Conservation (phyloP, 2,329 filamentous ascomycete species). For the Verticillium isaacii region DNA sequence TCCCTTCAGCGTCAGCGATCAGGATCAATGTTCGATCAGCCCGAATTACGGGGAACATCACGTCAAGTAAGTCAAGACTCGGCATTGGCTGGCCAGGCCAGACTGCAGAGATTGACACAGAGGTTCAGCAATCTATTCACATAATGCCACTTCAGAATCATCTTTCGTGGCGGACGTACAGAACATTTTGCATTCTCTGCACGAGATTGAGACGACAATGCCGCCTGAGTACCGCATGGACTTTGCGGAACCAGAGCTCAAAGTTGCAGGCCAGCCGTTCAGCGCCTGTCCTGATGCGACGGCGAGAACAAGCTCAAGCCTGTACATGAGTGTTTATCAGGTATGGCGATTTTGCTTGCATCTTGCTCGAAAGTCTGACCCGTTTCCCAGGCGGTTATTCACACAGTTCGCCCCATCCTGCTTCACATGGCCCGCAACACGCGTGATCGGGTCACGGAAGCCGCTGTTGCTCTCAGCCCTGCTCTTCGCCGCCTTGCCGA, state of each 20-base stretch:
- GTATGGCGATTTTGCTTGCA: neutral
- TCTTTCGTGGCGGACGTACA: constrained; percentile 5
- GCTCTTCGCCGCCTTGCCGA: constrained; percentile 3
- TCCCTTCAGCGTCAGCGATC: constrained; percentile 2
- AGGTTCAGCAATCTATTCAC: constrained; percentile 2
- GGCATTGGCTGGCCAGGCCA: accelerated
- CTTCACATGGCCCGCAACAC: constrained; percentile 9
- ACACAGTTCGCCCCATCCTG: constrained; percentile 9
- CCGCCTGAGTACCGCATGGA: constrained; percentile 5
- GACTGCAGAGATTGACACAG: neutral
- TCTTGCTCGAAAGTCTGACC: too few relatives aligned
- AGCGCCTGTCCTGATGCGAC: neutral
- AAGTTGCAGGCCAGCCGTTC: constrained; percentile 4
- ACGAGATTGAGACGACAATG: constrained; percentile 7
- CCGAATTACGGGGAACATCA: constrained; percentile 5
- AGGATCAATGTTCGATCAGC: constrained; percentile 9
- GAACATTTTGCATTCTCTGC: constrained; percentile 1
- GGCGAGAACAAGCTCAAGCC: constrained; percentile 4
- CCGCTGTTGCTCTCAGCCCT: neutral
- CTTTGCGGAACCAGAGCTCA: neutral
- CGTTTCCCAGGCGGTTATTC: constrained; percentile 2
- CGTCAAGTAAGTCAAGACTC: neutral
- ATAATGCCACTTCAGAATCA: neutral
- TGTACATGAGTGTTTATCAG: constrained; percentile 4
- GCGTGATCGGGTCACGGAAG: constrained; percentile 3